Conservation (phyloP, 2,329 filamentous ascomycete genomes). For the Colletotrichum liaoningense region DNA sequence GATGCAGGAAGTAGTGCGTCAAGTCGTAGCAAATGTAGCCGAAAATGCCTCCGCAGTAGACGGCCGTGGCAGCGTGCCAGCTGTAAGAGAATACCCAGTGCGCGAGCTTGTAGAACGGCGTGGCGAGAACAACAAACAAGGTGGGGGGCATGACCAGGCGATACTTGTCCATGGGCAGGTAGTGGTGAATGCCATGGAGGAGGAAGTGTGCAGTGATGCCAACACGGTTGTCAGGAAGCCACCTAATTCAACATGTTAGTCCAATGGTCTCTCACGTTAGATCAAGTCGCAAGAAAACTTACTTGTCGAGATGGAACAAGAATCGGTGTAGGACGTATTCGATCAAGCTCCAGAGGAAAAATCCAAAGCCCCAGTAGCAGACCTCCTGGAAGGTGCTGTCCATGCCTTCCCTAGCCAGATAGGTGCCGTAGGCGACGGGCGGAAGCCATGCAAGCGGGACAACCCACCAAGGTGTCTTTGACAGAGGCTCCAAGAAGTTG, state of each 20-base stretch:
- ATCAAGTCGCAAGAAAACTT: conserved; percentile 52
- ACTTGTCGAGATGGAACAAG: conserved; percentile 94
- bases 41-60: conserved; percentile 91
- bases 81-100: conserved; percentile 85
- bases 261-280: neutral
- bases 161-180: conserved; percentile 98
- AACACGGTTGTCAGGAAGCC: conserved; percentile 91
- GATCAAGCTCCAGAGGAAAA: conserved; percentile 87
- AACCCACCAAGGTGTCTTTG: conserved; percentile 94
- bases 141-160: conserved; percentile 97
- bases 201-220: conserved; percentile 90
- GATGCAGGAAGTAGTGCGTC: conserved; percentile 99
- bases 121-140: conserved; percentile 84
- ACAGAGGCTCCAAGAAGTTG: conserved; percentile 98
- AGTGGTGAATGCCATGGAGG: conserved; percentile 97
- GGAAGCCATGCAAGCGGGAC: conserved; percentile 89
- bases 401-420: conserved; percentile 72
- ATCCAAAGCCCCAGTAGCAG: conserved; percentile 75
- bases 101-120: conserved; percentile 92
- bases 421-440: conserved; percentile 78
- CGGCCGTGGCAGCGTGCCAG: conserved; percentile 83
- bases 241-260: conserved; percentile 64
- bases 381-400: conserved; percentile 57
- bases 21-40: conserved; percentile 97
- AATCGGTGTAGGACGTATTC: conserved; percentile 92